These are phyloP conservation scores for Auxenochlorella protothecoides DNA, from an alignment of 139 green algal species.

Conservation along the genomic window DNA sequence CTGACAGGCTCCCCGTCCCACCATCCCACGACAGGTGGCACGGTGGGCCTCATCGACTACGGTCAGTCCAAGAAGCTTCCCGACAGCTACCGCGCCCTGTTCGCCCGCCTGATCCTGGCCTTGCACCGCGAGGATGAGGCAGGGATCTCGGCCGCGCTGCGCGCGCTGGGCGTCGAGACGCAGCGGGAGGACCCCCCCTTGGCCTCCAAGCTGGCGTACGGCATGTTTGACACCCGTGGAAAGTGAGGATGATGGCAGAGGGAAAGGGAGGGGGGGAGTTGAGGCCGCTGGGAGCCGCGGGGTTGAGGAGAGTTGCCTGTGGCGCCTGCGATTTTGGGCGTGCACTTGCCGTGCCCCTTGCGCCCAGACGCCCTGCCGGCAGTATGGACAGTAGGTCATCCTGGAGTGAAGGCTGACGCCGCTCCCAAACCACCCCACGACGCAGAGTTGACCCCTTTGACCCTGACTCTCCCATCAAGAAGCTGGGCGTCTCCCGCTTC, in stretches of 20 bases:
- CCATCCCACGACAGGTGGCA: conserved; percentile 18
- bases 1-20: too few relatives aligned
- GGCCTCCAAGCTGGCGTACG: conserved; percentile 58
- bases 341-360: too few relatives aligned
- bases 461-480: conserved; percentile 71
- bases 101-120: conserved; percentile 68
- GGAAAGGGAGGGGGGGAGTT: too few relatives aligned
- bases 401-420: neutral
- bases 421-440: neutral
- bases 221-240: conserved; percentile 92
- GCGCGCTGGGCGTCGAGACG: conserved; percentile 54
- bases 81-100: conserved; percentile 38
- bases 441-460: conserved; percentile 76
- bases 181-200: conserved; percentile 37
- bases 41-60: conserved; percentile 86
- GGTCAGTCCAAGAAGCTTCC: conserved; percentile 88
- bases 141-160: conserved; percentile 34
- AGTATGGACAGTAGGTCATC: neutral
- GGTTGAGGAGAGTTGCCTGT: too few relatives aligned
- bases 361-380: neutral
- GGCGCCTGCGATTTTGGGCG: too few relatives aligned
- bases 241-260: conserved; percentile 17
- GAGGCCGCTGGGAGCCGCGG: too few relatives aligned
- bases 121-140: conserved; percentile 28
- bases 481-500: conserved; percentile 72